Evolutionary conservation across 495 filamentous ascomycete genomes (phyloP).

Genomic region (Saxispiralis lemnorum): DNA sequence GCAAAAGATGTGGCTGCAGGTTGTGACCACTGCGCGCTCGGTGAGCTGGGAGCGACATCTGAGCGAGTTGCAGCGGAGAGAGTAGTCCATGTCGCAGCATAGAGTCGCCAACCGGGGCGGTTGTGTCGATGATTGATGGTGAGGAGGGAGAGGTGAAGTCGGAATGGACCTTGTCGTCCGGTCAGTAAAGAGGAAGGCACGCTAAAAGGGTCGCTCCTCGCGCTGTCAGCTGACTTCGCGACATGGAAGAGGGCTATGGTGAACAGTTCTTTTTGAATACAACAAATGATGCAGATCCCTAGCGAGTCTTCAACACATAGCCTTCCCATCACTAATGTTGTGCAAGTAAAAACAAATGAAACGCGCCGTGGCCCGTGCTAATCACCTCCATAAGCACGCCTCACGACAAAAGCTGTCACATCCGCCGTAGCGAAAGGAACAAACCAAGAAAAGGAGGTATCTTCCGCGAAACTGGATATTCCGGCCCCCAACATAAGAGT

Average conservation of each 20-base stretch:
- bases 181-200: neutral
- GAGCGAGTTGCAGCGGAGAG: conserved; percentile 63
- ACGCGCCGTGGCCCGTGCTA: no score
- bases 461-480: no score
- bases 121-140: neutral
- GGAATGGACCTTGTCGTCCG: neutral
- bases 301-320: no score
- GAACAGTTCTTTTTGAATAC: conserved; percentile 1
- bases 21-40: conserved; percentile 71
- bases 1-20: conserved; percentile 90
- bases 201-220: neutral
- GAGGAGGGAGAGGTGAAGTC: neutral
- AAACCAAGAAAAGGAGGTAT: no score
- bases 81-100: conserved; percentile 32
- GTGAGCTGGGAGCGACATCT: conserved; percentile 59
- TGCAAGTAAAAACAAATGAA: no score
- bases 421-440: no score
- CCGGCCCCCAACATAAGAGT: neutral
- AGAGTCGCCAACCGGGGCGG: neutral
- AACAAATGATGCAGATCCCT: no score
- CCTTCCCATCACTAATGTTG: no score
- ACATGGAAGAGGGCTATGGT: conserved; percentile 7
- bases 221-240: conserved; percentile 4
- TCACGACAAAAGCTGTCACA: no score
- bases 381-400: neutral